Base-by-base conservation (phyloP, 2,329 filamentous ascomycete species). In the Scortechinia acanthostroma region DNA sequence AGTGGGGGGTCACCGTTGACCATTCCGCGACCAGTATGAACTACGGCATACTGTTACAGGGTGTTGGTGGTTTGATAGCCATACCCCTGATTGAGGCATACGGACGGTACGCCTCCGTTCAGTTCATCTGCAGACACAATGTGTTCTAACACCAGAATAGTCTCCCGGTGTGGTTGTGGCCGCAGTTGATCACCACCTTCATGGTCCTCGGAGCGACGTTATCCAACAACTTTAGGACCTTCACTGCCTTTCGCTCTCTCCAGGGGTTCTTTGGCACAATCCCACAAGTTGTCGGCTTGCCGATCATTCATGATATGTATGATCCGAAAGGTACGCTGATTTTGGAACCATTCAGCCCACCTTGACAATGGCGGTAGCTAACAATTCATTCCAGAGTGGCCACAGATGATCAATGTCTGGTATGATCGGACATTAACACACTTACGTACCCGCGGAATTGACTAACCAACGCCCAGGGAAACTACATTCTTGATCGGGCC, bases 131-230 rank as follows among this genome's bases (percentile, higher is more conserved):
- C n/a, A n/a, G n/a, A n/a, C n/a, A n/a, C n/a, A n/a, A n/a, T n/a
- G n/a, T n/a, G n/a, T n/a, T n/a, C n/a, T n/a, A n/a, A n/a, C n/a
- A n/a, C n/a, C n/a, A n/a, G 45, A 47, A 45, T 20, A 63, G 65
- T 33, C 59, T 64, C 17, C 66, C 66, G 1, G 53, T 67, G 30
- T 63, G 65, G 58, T 54, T 68, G 33, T 69, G 64, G 64, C 58
- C 64, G 2, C 62, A 65, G 43, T 45, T 64, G 3, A 52, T 65
- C 35, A 59, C 62, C 3, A 58, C 60, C 49, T 54, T 61, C 30
- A 63, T 66, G 51, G 58, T 69, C 3, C 47, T 65, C 6, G 66
- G 65, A 1, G 59, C 61, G 3, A 57, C 62, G 1, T 57, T 66
- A 21, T 65, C 66, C 1, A 55, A 60, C 22, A 54, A 58, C 23